Evolutionary conservation across 352 stramenopile genomes (phyloP), one percentile per base, ranked within the genome.

Genomic region (Achlya hypogyna): DNA sequence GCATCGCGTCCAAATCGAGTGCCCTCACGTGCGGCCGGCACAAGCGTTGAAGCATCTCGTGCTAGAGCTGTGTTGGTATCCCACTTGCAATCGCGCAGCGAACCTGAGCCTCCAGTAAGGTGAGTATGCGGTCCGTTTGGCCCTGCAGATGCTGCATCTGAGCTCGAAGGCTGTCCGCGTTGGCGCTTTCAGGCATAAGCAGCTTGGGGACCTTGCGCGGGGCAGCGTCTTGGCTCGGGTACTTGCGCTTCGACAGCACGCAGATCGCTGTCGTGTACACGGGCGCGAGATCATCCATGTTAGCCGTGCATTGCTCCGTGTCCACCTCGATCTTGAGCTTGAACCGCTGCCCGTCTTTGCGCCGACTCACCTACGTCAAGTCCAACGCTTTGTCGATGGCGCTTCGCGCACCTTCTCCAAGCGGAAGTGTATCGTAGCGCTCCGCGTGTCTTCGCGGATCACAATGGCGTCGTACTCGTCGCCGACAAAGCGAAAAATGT

Each of bases 221-320:
- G 20, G 18, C 18, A 5, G 29, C 22, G 28, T 53, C 32, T 49
- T 79, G 65, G 71, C 51, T 27, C 25, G 82, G 82, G 35, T 90
- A 79, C 69, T 94, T 94, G 53, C 85, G 79, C 73, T 94, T 94
- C 10, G 85, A 94, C 16, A 94, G 68, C 14, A 94, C 85, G 65
- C 84, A 94, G 56, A 94, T 94, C 8, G 85, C 79, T 68, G 88
- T 92, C 40, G 85, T 94, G 66, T 92, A 91, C 53, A 93, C 84
- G 9, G 81, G 81, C 27, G 78, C 84, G 10, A 94, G 71, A 42
- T 91, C 85, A 14, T 78, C 77, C 9, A 91, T 77, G 65, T 93
- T 89, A 22, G 81, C 84, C 0, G 81, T 90, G 72, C 82, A 91
- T 54, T 92, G 83, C 58, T 92, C 84, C 70, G 89, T 76, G 73